Percentiles rank a stretch among this genome's conserved stretches.
These are phyloP conservation scores for Neoboletus subvelutipes DNA, from an alignment of 768 basidiomycete species.

Conservation along the genomic window DNA sequence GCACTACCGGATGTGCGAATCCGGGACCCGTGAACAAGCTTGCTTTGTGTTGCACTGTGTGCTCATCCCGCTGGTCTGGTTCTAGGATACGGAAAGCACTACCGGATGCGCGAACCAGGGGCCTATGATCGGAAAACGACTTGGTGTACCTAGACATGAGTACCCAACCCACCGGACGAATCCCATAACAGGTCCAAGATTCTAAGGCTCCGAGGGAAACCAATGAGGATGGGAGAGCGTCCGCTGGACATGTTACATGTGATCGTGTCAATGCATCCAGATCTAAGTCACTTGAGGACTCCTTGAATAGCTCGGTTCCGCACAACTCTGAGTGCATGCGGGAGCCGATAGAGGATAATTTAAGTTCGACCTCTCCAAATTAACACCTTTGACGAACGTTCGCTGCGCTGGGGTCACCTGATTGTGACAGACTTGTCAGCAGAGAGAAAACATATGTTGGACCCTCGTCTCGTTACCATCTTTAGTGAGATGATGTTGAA, in stretches of 20 bases:
- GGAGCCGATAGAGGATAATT: constrained; percentile 1
- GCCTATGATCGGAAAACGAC: not conserved
- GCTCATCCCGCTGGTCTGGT: constrained; percentile 23
- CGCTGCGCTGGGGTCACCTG: not conserved
- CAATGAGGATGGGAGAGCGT: not conserved
- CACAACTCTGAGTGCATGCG: not conserved
- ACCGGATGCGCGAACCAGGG: not conserved
- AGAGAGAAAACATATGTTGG: not conserved
- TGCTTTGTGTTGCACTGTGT: constrained; percentile 35
- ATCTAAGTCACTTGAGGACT: not conserved
- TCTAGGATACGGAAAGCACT: constrained; percentile 6
- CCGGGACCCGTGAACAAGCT: constrained; percentile 12
- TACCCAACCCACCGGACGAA: not conserved
- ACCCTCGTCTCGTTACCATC: not conserved
- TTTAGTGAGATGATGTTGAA: not conserved
- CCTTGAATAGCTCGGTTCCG: constrained; percentile 6
- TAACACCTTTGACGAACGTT: not conserved
- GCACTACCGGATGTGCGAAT: not conserved
- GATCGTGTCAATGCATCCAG: not conserved
- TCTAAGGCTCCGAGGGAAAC: not conserved
- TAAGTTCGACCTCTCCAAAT: not conserved
- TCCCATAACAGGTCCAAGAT: constrained; percentile 2
- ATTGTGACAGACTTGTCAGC: not conserved
- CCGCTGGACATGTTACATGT: not conserved
- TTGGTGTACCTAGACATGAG: not conserved